These are phyloP conservation scores for Malus hybrid DNA, from an alignment of 331 rosid species.

Conservation along the genomic window DNA sequence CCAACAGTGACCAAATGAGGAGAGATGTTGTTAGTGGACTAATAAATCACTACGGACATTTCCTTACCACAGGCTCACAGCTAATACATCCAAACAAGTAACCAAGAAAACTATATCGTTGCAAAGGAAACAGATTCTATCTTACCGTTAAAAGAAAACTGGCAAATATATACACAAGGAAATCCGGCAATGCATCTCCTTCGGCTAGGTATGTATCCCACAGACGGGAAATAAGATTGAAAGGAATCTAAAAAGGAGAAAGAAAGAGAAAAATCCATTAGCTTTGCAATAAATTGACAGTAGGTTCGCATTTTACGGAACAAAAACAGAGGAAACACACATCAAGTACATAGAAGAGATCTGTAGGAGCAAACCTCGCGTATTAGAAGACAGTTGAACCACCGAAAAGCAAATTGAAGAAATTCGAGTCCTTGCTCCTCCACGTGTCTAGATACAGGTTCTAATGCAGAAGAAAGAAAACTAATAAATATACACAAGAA, in stretches of 20 bases:
- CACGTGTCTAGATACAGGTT: constrained; percentile 88
- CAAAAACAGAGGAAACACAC: constrained; percentile 3
- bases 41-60: background rate
- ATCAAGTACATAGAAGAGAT: background rate
- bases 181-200: constrained; percentile 95
- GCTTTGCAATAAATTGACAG: constrained; percentile 6
- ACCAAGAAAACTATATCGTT: background rate
- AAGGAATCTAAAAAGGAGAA: constrained; percentile 60
- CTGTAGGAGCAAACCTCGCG: constrained; percentile 64
- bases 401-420: constrained; percentile 97
- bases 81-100: constrained; percentile 3
- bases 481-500: background rate
- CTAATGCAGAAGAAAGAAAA: constrained; percentile 32
- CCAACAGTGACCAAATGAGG: background rate
- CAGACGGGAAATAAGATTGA: constrained; percentile 78
- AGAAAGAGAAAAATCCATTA: constrained; percentile 16
- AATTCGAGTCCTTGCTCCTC: constrained; percentile 91
- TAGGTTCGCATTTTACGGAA: background rate
- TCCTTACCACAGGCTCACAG: background rate
- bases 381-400: constrained; percentile 96
- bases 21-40: background rate
- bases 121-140: background rate
- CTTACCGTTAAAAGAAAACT: constrained; percentile 98
- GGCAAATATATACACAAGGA: constrained; percentile 94
- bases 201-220: constrained; percentile 99